Conservation (phyloP, 2,329 filamentous ascomycete genomes). For the Fusarium sp. region DNA sequence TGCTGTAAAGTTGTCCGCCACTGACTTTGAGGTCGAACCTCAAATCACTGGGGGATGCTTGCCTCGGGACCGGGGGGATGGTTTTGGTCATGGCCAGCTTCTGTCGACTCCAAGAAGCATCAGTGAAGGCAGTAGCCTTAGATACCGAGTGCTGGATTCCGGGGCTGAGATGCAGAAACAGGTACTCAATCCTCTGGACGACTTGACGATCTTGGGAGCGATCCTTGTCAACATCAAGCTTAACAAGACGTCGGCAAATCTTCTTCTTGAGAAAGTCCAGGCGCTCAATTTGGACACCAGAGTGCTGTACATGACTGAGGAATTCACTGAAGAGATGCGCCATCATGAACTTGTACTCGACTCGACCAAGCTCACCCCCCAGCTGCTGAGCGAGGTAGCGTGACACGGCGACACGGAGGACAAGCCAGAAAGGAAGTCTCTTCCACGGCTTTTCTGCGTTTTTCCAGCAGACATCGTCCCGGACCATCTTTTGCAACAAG, state of each 20-base stretch:
- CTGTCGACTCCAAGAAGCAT: conserved; percentile 34
- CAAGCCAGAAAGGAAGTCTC: conserved; percentile 71
- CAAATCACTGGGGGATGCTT: conserved; percentile 28
- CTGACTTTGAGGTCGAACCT: conserved; percentile 33
- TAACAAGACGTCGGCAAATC: conserved; percentile 41
- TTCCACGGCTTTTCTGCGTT: conserved; percentile 70
- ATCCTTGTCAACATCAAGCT: conserved; percentile 38
- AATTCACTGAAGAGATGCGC: conserved; percentile 60
- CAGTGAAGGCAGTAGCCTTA: conserved; percentile 24
- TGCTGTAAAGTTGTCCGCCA: conserved; percentile 14
- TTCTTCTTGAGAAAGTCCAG: conserved; percentile 41
- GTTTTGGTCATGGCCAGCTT: conserved; percentile 36
- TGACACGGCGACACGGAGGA: conserved; percentile 69
- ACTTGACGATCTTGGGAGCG: conserved; percentile 13
- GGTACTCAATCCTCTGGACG: conserved; percentile 23
- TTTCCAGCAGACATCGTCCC: conserved; percentile 70
- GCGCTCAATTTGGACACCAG: conserved; percentile 25
- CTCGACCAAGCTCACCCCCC: conserved; percentile 42
- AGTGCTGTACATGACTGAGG: conserved; percentile 52
- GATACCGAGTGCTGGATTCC: conserved; percentile 15
- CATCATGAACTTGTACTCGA: conserved; percentile 70
- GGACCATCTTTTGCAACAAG: conserved; percentile 66
- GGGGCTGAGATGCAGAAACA: conserved; percentile 28
- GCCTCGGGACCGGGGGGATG: conserved; percentile 34
- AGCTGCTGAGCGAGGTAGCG: conserved; percentile 59